phyloP scores from a whole-genome alignment of 2,329 filamentous ascomycete genomes.

The Monosporascus sp. region DNA sequence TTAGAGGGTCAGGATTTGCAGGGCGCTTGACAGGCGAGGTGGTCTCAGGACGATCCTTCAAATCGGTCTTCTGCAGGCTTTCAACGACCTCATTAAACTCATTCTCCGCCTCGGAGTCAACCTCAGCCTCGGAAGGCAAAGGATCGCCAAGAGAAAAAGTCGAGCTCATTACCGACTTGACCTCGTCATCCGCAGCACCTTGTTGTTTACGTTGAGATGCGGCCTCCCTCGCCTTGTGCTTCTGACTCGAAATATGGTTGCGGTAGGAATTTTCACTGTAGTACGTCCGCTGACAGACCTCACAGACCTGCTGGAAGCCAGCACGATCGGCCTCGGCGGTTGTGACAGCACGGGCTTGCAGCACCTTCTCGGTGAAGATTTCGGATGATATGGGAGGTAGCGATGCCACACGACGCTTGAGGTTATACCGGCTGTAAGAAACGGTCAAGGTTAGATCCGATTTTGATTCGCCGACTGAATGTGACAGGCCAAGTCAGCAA shows the following conservation, averaged over 20 bases:
- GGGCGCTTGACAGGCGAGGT: conserved; percentile 50
- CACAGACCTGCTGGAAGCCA: conserved; percentile 78
- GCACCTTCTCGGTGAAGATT: conserved; percentile 90
- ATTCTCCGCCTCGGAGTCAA: conserved; percentile 64
- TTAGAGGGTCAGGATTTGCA: conserved; percentile 43
- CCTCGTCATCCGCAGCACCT: conserved; percentile 56
- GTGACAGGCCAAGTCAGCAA: background rate
- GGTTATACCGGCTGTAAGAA: conserved; percentile 73
- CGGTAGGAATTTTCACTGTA: conserved; percentile 94
- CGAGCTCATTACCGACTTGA: conserved; percentile 80
- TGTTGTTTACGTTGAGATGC: conserved; percentile 34
- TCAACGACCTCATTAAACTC: conserved; percentile 76
- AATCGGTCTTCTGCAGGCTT: conserved; percentile 62
- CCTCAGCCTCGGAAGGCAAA: conserved; percentile 41
- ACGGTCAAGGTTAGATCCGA: conserved; percentile 12
- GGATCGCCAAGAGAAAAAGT: conserved; percentile 88
- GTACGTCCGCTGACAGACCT: conserved; percentile 83
- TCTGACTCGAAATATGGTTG: conserved; percentile 87
- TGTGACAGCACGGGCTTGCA: conserved; percentile 81
- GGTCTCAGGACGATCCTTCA: conserved; percentile 29
- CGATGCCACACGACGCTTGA: conserved; percentile 88
- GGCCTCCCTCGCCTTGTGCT: conserved; percentile 70
- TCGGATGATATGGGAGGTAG: conserved; percentile 88
- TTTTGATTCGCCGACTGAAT: no score
- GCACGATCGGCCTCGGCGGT: conserved; percentile 83